A percentile compares a stretch with the other conserved stretches of the same genome.
Conservation (phyloP, 2,329 filamentous ascomycete genomes). For the Didymella exigua region DNA sequence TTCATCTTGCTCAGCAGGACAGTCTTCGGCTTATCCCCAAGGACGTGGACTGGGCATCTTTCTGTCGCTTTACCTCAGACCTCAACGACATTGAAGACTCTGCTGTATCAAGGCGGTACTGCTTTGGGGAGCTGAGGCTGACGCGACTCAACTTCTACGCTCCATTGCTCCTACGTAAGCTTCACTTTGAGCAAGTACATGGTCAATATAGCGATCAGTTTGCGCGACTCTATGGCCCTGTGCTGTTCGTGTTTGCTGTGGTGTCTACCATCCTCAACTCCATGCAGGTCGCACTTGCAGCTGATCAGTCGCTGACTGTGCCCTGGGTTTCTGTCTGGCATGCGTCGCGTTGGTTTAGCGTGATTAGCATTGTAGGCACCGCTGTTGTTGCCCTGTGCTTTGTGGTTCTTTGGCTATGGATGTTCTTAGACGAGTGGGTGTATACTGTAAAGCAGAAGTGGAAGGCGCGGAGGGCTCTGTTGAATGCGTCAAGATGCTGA, state of each 20-base stretch:
- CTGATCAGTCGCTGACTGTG: constrained; percentile 12
- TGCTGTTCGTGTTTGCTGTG: constrained; percentile 28
- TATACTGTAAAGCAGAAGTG: constrained; percentile 20
- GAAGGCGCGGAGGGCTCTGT: constrained; percentile 3
- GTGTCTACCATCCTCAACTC: constrained; percentile 27
- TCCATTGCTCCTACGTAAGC: constrained; percentile 37
- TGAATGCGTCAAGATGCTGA: not conserved
- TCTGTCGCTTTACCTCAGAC: constrained; percentile 17
- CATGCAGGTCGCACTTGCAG: constrained; percentile 30
- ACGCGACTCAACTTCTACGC: constrained; percentile 54
- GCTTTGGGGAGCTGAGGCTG: constrained; percentile 54
- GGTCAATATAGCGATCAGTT: constrained; percentile 43
- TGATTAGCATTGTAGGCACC: constrained; percentile 21
- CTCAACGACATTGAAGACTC: constrained; percentile 34
- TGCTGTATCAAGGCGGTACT: constrained; percentile 49
- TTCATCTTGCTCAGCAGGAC: constrained; percentile 38
- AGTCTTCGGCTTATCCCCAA: constrained; percentile 29
- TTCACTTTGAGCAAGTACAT: constrained; percentile 31
- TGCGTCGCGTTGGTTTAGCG: constrained; percentile 28
- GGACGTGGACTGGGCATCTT: constrained; percentile 29
- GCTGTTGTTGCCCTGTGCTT: constrained; percentile 24
- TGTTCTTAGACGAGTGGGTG: constrained; percentile 29
- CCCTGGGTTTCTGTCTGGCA: constrained; percentile 13
- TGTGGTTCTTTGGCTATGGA: constrained; percentile 26
- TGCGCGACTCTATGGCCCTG: constrained; percentile 20